Evolutionary conservation across 495 filamentous ascomycete genomes (phyloP), one percentile per base, ranked within the genome.

Genomic region (Hypoxylon cercidicola): DNA sequence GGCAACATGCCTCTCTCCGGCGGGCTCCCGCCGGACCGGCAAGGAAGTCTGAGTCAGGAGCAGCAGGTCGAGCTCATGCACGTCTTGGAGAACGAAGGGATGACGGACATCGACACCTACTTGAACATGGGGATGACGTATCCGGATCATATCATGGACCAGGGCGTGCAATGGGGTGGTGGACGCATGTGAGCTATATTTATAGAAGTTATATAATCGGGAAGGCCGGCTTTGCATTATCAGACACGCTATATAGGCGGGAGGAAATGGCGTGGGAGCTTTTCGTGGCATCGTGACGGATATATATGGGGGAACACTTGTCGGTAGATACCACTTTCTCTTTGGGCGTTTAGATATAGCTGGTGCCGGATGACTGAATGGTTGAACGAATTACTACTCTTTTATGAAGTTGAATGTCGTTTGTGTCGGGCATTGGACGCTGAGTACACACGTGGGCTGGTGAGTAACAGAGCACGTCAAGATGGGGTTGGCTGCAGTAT

Each of bases 61-160:
- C 87, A 91, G 72, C 89, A 91, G 73, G 74, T 87, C 40, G 87
- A 91, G 76, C 74, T 92, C 50, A 87, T 91, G 86, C 79, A 83
- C 28, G 82, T 84, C 35, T 73, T 91, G 20, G 88, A 89, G 64
- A 81, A 84, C 28, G 80, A 89, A 63, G 88, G 89, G 20, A 80
- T 88, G 71, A 82, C 75, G 21, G 86, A 88, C 56, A 87, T 88
- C 55, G 81, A 87, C 60, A 82, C 81, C 15, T 88, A 85, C 54
- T 81, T 90, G 64, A 86, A 82, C 66, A 69, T 74, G 70, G 73
- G 72, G 10, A 58, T 57, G 55, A 35, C 66, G 32, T 62, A 53
- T 59, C 51, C 49, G 11, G 32, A 47, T 18, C 13, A 57, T 35
- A 41, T 62, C 23, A 69, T 73, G 64, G 49, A 61, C 25, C 50